phyloP scores from a whole-genome alignment of 1,139 yeast species.

The Hemisphaericaspora lyxosophila region DNA sequence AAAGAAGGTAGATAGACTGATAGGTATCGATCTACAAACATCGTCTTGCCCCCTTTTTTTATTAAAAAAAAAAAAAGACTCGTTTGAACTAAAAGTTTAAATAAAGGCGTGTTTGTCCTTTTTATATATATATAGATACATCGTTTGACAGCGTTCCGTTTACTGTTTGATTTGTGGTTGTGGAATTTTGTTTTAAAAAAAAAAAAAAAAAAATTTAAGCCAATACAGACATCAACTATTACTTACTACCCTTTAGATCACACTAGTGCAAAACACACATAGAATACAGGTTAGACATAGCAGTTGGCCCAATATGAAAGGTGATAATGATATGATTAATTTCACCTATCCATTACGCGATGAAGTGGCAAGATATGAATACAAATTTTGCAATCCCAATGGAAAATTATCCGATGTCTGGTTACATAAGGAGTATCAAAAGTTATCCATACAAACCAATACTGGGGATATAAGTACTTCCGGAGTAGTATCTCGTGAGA shows the following conservation, averaged over 20 bases:
- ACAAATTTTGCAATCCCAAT: slow-evolving; percentile 31
- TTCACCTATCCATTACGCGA: slow-evolving; percentile 33
- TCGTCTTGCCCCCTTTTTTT: too few relatives aligned
- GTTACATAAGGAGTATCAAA: slow-evolving; percentile 34
- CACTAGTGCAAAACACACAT: too few relatives aligned
- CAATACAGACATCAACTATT: not conserved
- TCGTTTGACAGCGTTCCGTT: too few relatives aligned
- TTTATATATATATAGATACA: too few relatives aligned
- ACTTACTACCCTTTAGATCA: too few relatives aligned
- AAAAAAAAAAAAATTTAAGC: not conserved
- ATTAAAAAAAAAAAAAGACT: too few relatives aligned
- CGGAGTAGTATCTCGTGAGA: slow-evolving; percentile 15
- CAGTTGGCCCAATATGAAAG: not conserved
- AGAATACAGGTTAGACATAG: not conserved
- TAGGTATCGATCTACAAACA: too few relatives aligned
- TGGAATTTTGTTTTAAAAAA: too few relatives aligned
- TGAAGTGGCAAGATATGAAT: slow-evolving; percentile 33
- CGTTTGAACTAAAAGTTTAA: too few relatives aligned
- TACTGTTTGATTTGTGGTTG: too few relatives aligned
- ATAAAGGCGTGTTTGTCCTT: too few relatives aligned
- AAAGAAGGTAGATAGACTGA: too few relatives aligned
- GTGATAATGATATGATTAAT: not conserved
- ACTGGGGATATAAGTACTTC: not conserved
- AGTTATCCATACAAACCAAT: slow-evolving; percentile 19
- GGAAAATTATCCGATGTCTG: slow-evolving; percentile 36